Evolutionary conservation across 139 green algal species (phyloP).

Genomic region (Parachlorella kessleri): DNA sequence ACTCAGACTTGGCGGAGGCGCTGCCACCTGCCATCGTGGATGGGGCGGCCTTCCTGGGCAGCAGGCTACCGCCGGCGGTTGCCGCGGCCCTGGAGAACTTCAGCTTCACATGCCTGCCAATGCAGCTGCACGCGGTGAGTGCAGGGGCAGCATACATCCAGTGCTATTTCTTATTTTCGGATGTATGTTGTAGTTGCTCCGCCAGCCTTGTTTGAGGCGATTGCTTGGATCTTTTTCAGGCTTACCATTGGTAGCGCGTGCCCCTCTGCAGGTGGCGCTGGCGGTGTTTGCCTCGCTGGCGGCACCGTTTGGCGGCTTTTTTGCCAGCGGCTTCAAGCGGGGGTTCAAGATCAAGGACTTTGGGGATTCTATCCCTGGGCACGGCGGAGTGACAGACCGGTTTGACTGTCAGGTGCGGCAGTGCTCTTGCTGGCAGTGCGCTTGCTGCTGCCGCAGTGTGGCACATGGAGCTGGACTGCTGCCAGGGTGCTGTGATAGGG

Average conservation of each 20-base stretch:
- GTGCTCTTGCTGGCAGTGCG: no score
- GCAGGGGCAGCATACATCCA: not conserved
- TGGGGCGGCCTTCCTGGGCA: not conserved
- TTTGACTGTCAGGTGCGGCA: constrained; percentile 97
- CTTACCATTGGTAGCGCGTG: not conserved
- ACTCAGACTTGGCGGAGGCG: constrained; percentile 11
- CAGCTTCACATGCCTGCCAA: constrained; percentile 35
- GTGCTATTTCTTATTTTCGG: not conserved
- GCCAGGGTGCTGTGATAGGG: no score
- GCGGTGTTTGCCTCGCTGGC: constrained; percentile 94
- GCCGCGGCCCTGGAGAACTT: not conserved
- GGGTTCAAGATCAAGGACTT: constrained; percentile 99
- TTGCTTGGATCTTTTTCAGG: not conserved
- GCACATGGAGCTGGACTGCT: no score
- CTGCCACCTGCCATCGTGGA: constrained; percentile 34
- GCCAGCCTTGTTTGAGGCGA: not conserved
- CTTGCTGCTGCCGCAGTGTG: no score
- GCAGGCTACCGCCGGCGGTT: constrained; percentile 21
- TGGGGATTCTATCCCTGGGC: constrained; percentile 95
- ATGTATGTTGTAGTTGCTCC: not conserved
- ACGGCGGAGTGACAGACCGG: constrained; percentile 97
- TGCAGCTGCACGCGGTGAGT: constrained; percentile 64
- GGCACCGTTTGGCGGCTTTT: constrained; percentile 98
- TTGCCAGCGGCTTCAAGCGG: constrained; percentile 98
- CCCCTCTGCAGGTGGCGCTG: constrained; percentile 57